Base-by-base conservation (phyloP, 768 basidiomycete species). In the Porpolomopsis calyptriformis region DNA sequence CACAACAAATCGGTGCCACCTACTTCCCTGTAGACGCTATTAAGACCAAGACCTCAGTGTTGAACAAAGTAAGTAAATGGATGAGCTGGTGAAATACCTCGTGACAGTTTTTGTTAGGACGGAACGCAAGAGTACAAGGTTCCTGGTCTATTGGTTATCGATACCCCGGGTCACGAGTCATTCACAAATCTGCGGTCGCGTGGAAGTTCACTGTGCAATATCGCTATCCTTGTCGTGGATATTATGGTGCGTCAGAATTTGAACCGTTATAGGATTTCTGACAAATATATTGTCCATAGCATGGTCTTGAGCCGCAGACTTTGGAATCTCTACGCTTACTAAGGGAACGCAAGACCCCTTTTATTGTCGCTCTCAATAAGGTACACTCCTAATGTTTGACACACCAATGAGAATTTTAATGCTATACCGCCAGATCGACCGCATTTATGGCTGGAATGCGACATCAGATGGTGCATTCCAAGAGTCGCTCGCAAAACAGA, bases 151-250 rank as follows among this genome's bases (percentile, higher is more conserved):
- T 74, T 99, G 46, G 63, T 99, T 55, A 98, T 99, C 55, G 96
- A 99, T 61, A 99, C 96, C 1, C 96, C 96, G 46, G 96, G 96
- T 46, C 96, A 99, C 79, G 96, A 98, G 67, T 94, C 92, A 4
- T 99, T 99, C 76, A 91, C 91, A 6, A 98, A 98, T 63, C 64
- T 98, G 60, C 88, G 96, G 40, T 81, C 85, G 12, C 85, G 96
- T 60, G 96, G 96, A 60, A 92, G 89, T 51, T 96, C 92, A 5
- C 74, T 99, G 19, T 98, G 94, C 67, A 98, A 99, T 67, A 98
- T 99, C 50, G 96, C 96, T 48, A 91, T 99, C 57, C 79, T 99
- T 41, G 96, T 99, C 49, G 94, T 99, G 25, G 96, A 98, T 73
- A 96, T 98, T 61, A 94, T 94, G 77, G 86, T 85, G 55, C 26